phyloP scores from a whole-genome alignment of 2,329 filamentous ascomycete genomes.

The Leptoxyphium fumago region DNA sequence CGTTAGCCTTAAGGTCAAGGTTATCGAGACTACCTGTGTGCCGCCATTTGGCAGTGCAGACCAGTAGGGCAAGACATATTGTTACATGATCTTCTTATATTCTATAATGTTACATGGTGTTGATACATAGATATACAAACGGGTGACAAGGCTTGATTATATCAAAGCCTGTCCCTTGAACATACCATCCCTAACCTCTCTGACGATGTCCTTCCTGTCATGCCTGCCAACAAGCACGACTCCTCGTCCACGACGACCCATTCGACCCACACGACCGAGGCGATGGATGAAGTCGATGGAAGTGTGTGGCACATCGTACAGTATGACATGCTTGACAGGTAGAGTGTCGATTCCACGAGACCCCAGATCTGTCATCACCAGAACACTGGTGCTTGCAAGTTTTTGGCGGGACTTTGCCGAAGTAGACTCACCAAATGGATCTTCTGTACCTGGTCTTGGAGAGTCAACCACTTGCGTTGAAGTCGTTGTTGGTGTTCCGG shows the following conservation, averaged over 20 bases:
- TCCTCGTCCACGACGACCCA: conserved; percentile 78
- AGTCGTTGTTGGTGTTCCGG: conserved; percentile 3
- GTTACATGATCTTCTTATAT: no score
- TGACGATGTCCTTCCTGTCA: conserved; percentile 78
- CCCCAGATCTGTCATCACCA: conserved; percentile 87
- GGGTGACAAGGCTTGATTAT: conserved; percentile 11
- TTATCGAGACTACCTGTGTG: no score
- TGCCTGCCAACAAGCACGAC: conserved; percentile 82
- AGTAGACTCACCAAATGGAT: neutral
- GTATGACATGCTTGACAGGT: conserved; percentile 75
- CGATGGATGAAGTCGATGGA: conserved; percentile 98
- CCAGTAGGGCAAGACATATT: no score
- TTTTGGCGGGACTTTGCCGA: conserved; percentile 24
- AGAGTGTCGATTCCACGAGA: conserved; percentile 90
- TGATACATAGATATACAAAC: no score
- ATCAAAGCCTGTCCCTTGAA: conserved; percentile 36
- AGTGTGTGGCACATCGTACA: conserved; percentile 96
- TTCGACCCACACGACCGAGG: conserved; percentile 77
- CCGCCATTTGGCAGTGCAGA: no score
- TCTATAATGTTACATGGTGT: no score
- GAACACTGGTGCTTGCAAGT: conserved; percentile 68
- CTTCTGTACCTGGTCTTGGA: neutral
- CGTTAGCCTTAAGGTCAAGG: no score
- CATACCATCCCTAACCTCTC: conserved; percentile 71
- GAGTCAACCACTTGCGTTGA: neutral